These are phyloP conservation scores for Penicillium crystallinum DNA, from an alignment of 495 filamentous ascomycete genomes.

Conservation along the genomic window DNA sequence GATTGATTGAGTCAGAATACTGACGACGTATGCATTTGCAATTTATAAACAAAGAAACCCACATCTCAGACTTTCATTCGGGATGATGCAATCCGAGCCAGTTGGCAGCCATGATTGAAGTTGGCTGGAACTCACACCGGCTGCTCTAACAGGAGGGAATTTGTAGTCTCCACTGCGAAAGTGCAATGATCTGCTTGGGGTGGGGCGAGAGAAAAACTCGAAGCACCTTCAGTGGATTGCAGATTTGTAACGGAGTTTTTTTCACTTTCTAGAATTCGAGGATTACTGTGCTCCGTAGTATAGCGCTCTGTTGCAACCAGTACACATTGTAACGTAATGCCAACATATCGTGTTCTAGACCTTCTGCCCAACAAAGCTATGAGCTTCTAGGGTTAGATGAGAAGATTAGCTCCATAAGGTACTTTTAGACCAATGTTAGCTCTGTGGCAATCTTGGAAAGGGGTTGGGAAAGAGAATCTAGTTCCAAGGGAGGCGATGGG, in stretches of 20 bases:
- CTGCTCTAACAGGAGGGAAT: constrained; percentile 6
- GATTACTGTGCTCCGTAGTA: not conserved
- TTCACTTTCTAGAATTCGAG: not conserved
- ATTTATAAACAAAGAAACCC: not conserved
- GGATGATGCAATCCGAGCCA: constrained; percentile 12
- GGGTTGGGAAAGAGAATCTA: not conserved
- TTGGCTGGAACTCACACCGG: constrained; percentile 24
- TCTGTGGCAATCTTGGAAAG: not conserved
- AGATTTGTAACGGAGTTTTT: not conserved
- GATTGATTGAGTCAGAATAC: too few relatives aligned
- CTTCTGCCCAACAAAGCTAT: not conserved
- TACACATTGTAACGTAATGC: too few relatives aligned
- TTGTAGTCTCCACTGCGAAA: too few relatives aligned
- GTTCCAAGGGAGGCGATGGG: not conserved
- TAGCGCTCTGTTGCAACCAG: too few relatives aligned
- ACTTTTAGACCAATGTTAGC: not conserved
- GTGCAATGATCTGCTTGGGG: constrained; percentile 16
- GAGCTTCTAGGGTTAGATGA: not conserved
- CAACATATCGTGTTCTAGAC: not conserved
- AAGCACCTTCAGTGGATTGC: not conserved
- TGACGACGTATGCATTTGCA: not conserved
- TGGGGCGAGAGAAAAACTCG: constrained; percentile 19
- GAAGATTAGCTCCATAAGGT: not conserved
- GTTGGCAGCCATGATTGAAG: constrained; percentile 1
- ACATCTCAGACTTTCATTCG: constrained; percentile 1